phyloP scores from a whole-genome alignment of 2,329 filamentous ascomycete genomes.

The Sphaceloma murrayae region DNA sequence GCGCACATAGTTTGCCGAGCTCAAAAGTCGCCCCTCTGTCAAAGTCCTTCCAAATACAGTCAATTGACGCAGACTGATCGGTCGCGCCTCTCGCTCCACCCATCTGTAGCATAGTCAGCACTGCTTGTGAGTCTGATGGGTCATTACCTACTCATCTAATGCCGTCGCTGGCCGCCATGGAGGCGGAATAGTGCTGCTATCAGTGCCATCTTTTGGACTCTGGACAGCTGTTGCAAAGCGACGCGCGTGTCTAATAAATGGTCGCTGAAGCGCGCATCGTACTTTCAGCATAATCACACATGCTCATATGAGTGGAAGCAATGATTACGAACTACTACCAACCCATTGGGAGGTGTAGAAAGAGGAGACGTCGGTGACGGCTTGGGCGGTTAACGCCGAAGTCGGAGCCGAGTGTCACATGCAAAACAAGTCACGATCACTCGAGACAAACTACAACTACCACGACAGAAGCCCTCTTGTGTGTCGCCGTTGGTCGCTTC shows the following conservation, averaged over 20 bases:
- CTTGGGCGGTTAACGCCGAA: neutral
- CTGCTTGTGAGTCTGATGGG: neutral
- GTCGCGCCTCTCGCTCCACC: conserved; percentile 83
- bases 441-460: no score
- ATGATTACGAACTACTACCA: neutral
- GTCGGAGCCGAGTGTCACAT: neutral
- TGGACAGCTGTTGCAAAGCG: neutral
- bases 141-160: conserved; percentile 47
- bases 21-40: conserved; percentile 79
- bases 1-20: conserved; percentile 94
- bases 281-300: conserved; percentile 7
- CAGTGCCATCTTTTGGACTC: neutral
- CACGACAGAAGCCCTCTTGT: no score
- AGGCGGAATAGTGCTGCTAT: conserved; percentile 32
- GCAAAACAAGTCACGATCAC: no score
- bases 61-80: conserved; percentile 91
- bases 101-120: conserved; percentile 49
- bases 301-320: neutral
- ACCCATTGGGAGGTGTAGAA: neutral
- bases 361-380: no score
- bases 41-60: conserved; percentile 94
- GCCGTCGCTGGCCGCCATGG: conserved; percentile 50
- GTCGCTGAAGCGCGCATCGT: neutral
- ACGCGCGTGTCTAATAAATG: neutral
- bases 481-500: no score